A percentile compares a stretch with the other conserved stretches of the same genome.
Conservation (phyloP, 441 rosid genomes). For the Euphorbia neoarborescens region DNA sequence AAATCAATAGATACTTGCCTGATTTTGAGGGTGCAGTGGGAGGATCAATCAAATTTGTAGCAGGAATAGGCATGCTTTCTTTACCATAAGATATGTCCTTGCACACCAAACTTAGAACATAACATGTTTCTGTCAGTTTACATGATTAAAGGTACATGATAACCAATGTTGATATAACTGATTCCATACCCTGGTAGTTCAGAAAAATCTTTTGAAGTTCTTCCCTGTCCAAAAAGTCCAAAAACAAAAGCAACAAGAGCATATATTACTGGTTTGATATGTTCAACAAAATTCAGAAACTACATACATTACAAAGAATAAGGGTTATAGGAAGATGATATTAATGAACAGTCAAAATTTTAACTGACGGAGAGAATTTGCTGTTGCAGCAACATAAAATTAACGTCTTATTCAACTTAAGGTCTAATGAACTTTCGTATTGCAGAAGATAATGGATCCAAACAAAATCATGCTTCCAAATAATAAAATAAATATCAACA, state of each 20-base stretch:
- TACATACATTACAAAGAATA: constrained; percentile 3
- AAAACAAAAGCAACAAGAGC: constrained; percentile 19
- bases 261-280: neutral
- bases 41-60: constrained; percentile 38
- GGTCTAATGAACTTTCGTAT: neutral
- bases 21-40: constrained; percentile 42
- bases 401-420: neutral
- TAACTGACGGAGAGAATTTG: neutral
- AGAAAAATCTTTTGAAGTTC: constrained; percentile 22
- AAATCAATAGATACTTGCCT: constrained; percentile 32
- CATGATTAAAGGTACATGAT: neutral
- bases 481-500: neutral
- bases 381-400: neutral
- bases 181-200: constrained; percentile 41
- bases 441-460: neutral
- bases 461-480: too few relatives aligned
- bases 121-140: constrained; percentile 19
- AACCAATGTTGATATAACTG: neutral
- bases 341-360: constrained; percentile 7
- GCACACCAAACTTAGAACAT: constrained; percentile 37
- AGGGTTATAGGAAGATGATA: neutral
- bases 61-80: constrained; percentile 40
- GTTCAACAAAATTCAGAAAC: constrained; percentile 6
- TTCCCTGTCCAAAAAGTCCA: constrained; percentile 30
- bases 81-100: constrained; percentile 40